Evolutionary conservation across 2,329 filamentous ascomycete genomes (phyloP), one percentile per base, ranked within the genome.

Genomic region (Metarhizium sp.): DNA sequence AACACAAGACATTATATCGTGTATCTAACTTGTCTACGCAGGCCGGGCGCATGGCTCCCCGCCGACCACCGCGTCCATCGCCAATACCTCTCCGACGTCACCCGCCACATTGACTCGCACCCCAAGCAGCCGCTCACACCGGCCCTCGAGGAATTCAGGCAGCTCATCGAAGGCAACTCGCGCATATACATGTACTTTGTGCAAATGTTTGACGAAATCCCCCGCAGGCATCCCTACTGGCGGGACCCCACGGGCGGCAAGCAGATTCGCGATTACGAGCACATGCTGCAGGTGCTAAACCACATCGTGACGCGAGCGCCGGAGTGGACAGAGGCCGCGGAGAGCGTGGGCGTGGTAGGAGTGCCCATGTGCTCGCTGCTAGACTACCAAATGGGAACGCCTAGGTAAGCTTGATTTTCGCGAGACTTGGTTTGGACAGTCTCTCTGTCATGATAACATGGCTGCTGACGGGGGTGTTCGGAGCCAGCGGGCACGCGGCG

Each of bases 131-230:
- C 77, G 2, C 72, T 88, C 0, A 75, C 78, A 13, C 84, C 84
- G 0, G 82, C 82, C 0, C 68, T 89, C 0, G 62, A 77, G 58
- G 85, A 88, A 59, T 87, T 90, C 71, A 76, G 83, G 63, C 67
- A 79, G 1, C 70, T 88, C 29, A 88, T 90, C 59, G 85, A 89
- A 66, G 67, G 67, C 32, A 82, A 82, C 59, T 72, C 84, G 1
- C 77, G 83, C 25, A 71, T 89, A 30, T 85, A 82, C 71, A 84
- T 88, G 76, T 81, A 84, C 66, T 81, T 87, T 63, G 72, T 73
- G 29, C 73, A 78, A 59, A 89, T 89, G 86, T 89, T 86, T 69
- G 73, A 80, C 34, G 82, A 89, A 69, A 74, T 88, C 20, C 85
- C 86, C 0, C 64, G 66, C 36, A 83, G 82, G 66, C 71, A 75